A percentile compares a stretch with the other conserved stretches of the same genome.
Evolutionary conservation across 306 rosid species (phyloP).

Genomic region (Luffa aegyptiaca): DNA sequence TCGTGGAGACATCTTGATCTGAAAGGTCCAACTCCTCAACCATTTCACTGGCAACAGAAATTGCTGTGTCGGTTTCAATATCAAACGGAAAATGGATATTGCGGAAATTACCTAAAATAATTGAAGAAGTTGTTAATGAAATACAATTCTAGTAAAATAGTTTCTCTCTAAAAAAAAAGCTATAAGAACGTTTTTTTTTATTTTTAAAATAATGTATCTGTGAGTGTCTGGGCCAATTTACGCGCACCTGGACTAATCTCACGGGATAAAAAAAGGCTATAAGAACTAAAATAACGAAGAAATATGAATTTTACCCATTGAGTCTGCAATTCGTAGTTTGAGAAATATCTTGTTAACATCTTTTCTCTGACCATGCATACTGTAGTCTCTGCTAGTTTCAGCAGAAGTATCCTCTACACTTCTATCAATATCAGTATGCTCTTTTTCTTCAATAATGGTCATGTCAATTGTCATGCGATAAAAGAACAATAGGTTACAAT

Average conservation of each 20-base stretch:
- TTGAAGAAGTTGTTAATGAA: constrained; percentile 4
- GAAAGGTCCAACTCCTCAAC: constrained; percentile 87
- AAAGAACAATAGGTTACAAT: constrained; percentile 8
- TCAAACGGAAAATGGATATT: constrained; percentile 95
- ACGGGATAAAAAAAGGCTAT: no score
- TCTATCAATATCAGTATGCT: constrained; percentile 19
- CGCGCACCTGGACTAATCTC: no score
- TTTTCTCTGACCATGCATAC: constrained; percentile 76
- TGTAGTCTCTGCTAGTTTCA: constrained; percentile 55
- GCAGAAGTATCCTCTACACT: constrained; percentile 20
- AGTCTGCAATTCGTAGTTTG: constrained; percentile 71
- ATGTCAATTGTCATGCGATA: constrained; percentile 20
- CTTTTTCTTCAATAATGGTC: constrained; percentile 27
- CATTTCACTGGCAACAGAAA: constrained; percentile 96
- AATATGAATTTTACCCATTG: constrained; percentile 43
- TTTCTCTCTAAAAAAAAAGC: background rate
- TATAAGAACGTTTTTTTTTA: no score
- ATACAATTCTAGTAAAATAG: background rate
- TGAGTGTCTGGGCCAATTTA: no score
- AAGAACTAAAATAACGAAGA: background rate
- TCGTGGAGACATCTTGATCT: constrained; percentile 80
- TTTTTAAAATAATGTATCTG: no score
- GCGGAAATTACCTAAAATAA: constrained; percentile 54
- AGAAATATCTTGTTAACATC: constrained; percentile 68
- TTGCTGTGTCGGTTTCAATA: constrained; percentile 69